A percentile compares a stretch with the other conserved stretches of the same genome.
Evolutionary conservation across 495 filamentous ascomycete species (phyloP).

Genomic region (Aspergillus affinis): DNA sequence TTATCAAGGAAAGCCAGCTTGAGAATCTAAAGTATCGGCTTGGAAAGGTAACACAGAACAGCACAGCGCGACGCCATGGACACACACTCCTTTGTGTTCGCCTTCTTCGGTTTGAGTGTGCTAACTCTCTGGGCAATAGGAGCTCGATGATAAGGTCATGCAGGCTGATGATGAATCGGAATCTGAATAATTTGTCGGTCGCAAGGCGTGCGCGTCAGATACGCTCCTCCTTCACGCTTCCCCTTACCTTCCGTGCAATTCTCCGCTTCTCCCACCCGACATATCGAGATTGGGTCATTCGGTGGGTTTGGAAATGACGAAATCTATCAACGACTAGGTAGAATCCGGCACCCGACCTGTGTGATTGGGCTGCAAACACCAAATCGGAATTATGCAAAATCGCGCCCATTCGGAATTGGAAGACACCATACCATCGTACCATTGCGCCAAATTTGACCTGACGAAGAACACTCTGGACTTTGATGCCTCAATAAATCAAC

Average conservation of each 20-base stretch:
- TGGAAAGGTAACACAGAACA: constrained; percentile 50
- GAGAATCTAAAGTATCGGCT: constrained; percentile 56
- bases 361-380: no score
- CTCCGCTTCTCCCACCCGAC: neutral
- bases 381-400: no score
- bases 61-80: neutral
- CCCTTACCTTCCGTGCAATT: neutral
- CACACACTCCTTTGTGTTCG: neutral
- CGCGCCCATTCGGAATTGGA: no score
- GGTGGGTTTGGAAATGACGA: no score
- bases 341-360: no score
- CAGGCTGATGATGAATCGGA: constrained; percentile 53
- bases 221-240: neutral
- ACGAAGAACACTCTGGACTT: no score
- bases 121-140: constrained; percentile 26
- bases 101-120: neutral
- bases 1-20: constrained; percentile 71
- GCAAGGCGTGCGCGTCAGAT: neutral
- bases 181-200: constrained; percentile 35
- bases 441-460: no score
- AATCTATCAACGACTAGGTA: no score
- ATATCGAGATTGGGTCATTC: no score
- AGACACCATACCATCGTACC: no score
- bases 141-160: constrained; percentile 55
- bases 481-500: no score